Conservation (phyloP, 495 filamentous ascomycete species). For the Penicillium canariense region DNA sequence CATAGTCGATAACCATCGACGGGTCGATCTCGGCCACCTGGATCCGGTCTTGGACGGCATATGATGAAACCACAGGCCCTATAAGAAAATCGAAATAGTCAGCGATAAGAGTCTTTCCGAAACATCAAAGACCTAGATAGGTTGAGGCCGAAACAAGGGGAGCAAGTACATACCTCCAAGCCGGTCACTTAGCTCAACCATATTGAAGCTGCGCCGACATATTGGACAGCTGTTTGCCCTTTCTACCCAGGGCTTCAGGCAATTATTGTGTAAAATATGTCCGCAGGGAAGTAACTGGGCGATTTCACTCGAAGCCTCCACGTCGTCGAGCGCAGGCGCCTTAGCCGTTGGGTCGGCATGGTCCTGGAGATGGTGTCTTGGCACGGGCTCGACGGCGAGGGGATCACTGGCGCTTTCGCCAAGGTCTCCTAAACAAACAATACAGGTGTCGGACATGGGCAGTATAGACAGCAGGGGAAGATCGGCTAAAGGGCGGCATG, state of each 20-base stretch:
- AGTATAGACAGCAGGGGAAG: constrained; percentile 33
- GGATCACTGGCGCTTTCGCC: constrained; percentile 57
- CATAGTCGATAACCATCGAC: constrained; percentile 70
- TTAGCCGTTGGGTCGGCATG: constrained; percentile 28
- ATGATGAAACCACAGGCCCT: constrained; percentile 77
- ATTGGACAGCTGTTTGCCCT: constrained; percentile 97
- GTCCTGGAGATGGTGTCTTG: constrained; percentile 44
- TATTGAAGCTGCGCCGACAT: constrained; percentile 86
- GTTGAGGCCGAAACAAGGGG: neutral
- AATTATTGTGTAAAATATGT: constrained; percentile 88
- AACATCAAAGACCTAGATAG: neutral
- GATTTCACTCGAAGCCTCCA: constrained; percentile 51
- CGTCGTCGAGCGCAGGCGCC: constrained; percentile 31
- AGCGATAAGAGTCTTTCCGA: neutral
- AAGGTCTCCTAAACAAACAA: constrained; percentile 93
- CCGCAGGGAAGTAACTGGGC: constrained; percentile 72
- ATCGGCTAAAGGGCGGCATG: constrained; percentile 43
- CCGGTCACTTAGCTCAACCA: constrained; percentile 76
- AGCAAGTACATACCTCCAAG: constrained; percentile 65
- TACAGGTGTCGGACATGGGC: constrained; percentile 89
- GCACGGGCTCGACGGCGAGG: constrained; percentile 45
- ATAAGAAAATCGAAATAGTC: constrained; percentile 2
- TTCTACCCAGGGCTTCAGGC: constrained; percentile 88
- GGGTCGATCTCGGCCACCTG: constrained; percentile 88
- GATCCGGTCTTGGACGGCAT: constrained; percentile 81